Evolutionary conservation across 2,329 filamentous ascomycete species (phyloP).

Genomic region (Lanzia echinophila): DNA sequence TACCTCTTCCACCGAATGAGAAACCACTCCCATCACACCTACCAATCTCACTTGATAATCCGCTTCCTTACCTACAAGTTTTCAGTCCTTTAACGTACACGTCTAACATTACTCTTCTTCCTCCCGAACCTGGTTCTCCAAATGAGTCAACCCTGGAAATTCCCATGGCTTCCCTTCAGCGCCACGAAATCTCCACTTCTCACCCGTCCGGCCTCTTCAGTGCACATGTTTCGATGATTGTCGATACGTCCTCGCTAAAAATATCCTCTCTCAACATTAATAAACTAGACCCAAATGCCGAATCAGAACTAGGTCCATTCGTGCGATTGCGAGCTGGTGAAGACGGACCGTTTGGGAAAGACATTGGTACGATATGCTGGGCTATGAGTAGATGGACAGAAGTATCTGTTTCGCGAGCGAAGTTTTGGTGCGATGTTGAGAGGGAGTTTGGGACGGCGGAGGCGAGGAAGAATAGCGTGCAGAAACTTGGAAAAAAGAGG

Average conservation of each 20-base stretch:
- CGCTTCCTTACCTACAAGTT: constrained; percentile 61
- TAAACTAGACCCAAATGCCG: constrained; percentile 50
- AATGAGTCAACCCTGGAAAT: constrained; percentile 16
- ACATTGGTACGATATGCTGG: constrained; percentile 57
- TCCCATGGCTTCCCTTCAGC: constrained; percentile 38
- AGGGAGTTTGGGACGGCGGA: constrained; percentile 38
- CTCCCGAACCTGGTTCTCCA: constrained; percentile 22
- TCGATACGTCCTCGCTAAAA: constrained; percentile 46
- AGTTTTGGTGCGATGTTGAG: constrained; percentile 54
- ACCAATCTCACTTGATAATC: constrained; percentile 54
- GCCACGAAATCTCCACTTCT: constrained; percentile 46
- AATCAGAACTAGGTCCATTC: constrained; percentile 50
- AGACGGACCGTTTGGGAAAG: constrained; percentile 44
- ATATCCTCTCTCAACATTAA: constrained; percentile 48
- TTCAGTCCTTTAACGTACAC: constrained; percentile 63
- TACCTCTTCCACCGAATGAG: constrained; percentile 31
- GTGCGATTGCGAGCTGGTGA: constrained; percentile 29
- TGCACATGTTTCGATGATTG: constrained; percentile 50
- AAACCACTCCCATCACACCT: constrained; percentile 53
- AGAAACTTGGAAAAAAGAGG: constrained; percentile 18
- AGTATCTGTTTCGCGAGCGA: constrained; percentile 51
- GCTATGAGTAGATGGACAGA: constrained; percentile 64
- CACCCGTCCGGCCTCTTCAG: constrained; percentile 49
- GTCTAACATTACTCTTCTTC: constrained; percentile 44
- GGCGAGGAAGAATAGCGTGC: constrained; percentile 16